Base-by-base conservation (phyloP, 177 flowering plant genomes). In the Vitis hybrid region DNA sequence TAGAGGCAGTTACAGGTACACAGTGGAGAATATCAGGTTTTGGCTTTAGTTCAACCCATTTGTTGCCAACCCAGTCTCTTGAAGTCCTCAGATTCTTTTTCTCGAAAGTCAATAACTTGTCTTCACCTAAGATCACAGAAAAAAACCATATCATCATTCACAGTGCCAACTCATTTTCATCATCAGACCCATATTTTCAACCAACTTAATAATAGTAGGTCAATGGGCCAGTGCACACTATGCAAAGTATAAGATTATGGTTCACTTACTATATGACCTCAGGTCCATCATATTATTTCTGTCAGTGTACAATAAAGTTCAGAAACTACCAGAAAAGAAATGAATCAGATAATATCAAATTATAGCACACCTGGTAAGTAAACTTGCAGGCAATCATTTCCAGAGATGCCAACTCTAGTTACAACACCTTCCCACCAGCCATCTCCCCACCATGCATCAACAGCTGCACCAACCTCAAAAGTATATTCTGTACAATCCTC, bases 391-490 rank as follows among this genome's bases (percentile, higher is more conserved):
- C 18, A 69, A 70, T 79, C 84, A 72, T 75, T 75, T 63, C 70
- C 80, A 57, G 72, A 65, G n/a, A 72, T 57, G 21, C 71, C 68
- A 49, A 79, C 69, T 72, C 73, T 77, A 78, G 82, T 74, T 32
- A 91, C 74, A 55, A 91, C 87, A 45, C 97, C 94, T 83, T 92
- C 97, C 96, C 97, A 92, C 96, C 96, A 92, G 26, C 94, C 97
- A 83, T 88, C 91, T 73, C 82, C 75, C 91, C 96, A 92, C 94
- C 91, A 87, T 23, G 87, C 88, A 79, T 92, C 97, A 49, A 91
- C 91, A 14, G 88, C 81, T 23, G 79, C 61, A 50, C 96, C 97
- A 72, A 89, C 81, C 62, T 75, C 83, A 56, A 82, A 75, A 55
- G 54, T 65, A 68, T 5, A 17, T 45, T 65, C 70, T 14, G 61